Evolutionary conservation across 176 grass and related monocot species (phyloP).

Genomic region (Aegilops tauschii): DNA sequence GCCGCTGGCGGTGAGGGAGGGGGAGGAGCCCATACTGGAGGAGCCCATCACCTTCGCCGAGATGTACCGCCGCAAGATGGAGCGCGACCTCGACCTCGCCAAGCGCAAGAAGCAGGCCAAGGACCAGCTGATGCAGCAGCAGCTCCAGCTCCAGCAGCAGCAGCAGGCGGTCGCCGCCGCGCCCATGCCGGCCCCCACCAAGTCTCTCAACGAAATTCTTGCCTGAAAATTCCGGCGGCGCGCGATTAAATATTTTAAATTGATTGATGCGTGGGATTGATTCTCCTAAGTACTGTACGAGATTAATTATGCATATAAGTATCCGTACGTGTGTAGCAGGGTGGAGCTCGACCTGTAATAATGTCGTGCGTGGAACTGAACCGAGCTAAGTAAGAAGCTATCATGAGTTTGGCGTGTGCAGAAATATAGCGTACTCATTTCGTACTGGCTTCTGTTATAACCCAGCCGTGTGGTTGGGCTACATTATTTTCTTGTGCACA

Average conservation of each 20-base stretch:
- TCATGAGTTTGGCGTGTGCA: neutral
- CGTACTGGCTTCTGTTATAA: neutral
- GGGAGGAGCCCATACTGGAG: constrained; percentile 68
- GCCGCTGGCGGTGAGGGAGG: constrained; percentile 74
- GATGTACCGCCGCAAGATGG: constrained; percentile 94
- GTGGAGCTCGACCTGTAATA: neutral
- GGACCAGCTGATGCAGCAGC: constrained; percentile 16
- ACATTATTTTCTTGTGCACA: neutral
- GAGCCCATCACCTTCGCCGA: constrained; percentile 78
- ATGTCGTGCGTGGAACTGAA: neutral
- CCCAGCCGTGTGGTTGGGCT: neutral
- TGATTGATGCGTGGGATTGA: neutral
- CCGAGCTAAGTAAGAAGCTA: neutral
- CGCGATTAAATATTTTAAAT: neutral
- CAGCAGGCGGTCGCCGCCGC: neutral
- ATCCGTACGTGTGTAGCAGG: neutral
- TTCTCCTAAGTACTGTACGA: neutral
- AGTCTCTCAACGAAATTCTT: constrained; percentile 54
- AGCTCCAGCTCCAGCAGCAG: neutral
- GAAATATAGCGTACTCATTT: neutral
- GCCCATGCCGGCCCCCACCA: constrained; percentile 25
- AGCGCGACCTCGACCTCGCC: constrained; percentile 60
- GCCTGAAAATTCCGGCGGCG: constrained; percentile 20
- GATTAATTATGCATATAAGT: neutral
- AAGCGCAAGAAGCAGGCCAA: constrained; percentile 80